Conservation (phyloP, 345 rosid species). For the Syzygium grande region DNA sequence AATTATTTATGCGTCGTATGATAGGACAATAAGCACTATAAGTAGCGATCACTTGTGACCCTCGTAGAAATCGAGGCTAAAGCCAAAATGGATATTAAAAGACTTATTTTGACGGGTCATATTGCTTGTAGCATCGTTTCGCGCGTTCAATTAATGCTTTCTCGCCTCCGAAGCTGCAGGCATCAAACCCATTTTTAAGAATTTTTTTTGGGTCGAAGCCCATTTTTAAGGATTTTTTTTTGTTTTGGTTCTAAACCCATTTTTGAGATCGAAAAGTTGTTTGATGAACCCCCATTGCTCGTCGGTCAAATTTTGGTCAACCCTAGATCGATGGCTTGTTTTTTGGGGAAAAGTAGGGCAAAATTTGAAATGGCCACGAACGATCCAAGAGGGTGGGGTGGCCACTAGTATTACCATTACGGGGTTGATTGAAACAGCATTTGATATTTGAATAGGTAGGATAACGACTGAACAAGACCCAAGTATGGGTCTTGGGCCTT, state of each 20-base stretch:
- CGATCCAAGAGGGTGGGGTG: background rate
- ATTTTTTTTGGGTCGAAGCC: background rate
- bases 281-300: background rate
- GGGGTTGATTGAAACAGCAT: background rate
- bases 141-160: too few species aligned
- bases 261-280: background rate
- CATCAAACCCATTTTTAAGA: too few species aligned
- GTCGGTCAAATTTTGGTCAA: background rate
- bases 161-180: too few species aligned
- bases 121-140: too few species aligned
- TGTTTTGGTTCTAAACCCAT: background rate
- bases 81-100: background rate
- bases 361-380: background rate
- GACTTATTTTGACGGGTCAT: background rate
- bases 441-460: background rate
- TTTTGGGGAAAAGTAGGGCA: background rate
- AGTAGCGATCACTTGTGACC: fast-evolving
- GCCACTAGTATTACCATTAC: background rate
- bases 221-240: too few species aligned
- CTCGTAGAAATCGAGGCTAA: too few species aligned
- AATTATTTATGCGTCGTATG: background rate
- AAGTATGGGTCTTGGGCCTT: background rate
- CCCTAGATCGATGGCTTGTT: background rate
- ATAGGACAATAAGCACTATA: background rate
- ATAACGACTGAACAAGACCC: background rate